Base-by-base conservation (phyloP, 2,329 filamentous ascomycete species). In the Aspergillus melleus region DNA sequence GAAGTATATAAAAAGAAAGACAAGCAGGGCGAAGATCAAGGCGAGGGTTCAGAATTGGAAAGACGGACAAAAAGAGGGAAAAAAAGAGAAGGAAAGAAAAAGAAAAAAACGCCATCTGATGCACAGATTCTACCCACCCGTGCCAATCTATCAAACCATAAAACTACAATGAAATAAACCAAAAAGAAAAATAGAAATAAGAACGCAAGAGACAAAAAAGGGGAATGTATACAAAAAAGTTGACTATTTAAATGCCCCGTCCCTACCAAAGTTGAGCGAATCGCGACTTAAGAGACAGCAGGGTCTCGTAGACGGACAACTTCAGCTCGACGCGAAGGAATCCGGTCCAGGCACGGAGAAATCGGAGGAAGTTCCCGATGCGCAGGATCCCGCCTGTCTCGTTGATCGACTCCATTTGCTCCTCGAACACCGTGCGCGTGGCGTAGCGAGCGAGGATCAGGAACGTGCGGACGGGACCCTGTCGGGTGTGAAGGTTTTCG, bases 391-490 rank as follows among this genome's bases (percentile, higher is more conserved):
- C 83, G 3, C 83, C 82, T 1, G 69, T 70, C 46, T 84, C 75
- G 3, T 73, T 68, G 54, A 83, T 77, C 16, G 64, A 60, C 57
- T 88, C 85, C 60, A 86, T 73, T 61, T 84, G 77, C 69, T 88
- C 86, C 60, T 87, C 81, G 68, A 85, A 88, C 14, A 89, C 85
- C 9, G 83, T 84, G 49, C 84, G 79, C 16, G 84, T 85, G 19
- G 86, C 86, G 68, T 88, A 88, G 39, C 82, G 81, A 6, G 86
- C 86, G 26, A 89, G 82, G 60, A 89, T 88, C 63, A 89, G 77
- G 70, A 89, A 88, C 3, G 83, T 85, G 39, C 86, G 80, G 52
- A 86, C 77, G 1, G 86, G 85, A 1, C 86, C 86, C 68, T 86
- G 76, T 47, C 76, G 76, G n/a, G 80, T 82, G 56, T 82, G 80